These are phyloP conservation scores for Parietichytrium sp. DNA, from an alignment of 108 stramenopile genomes.

Conservation along the genomic window DNA sequence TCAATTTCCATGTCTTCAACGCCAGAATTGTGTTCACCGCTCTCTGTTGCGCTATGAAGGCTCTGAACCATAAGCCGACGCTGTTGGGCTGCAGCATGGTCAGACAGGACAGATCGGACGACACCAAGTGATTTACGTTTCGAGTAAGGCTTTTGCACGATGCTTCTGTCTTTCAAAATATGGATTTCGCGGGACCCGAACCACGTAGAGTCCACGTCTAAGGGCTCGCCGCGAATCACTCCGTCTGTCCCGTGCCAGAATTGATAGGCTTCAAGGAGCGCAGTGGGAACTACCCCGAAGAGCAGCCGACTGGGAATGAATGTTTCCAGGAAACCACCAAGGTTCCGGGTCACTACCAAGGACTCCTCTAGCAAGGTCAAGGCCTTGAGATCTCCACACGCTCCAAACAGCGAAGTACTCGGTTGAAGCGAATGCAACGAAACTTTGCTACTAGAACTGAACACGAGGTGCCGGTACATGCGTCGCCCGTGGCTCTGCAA, in stretches of 20 bases:
- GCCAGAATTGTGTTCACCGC: not conserved
- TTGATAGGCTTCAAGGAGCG: conserved; percentile 55
- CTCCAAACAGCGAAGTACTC: conserved; percentile 20
- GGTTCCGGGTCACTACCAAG: conserved; percentile 45
- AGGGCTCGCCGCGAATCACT: conserved; percentile 18
- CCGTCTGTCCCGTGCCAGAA: conserved; percentile 54
- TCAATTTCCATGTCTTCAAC: not conserved
- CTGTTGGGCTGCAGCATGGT: not conserved
- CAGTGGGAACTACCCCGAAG: conserved; percentile 51
- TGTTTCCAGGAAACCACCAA: conserved; percentile 45
- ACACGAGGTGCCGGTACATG: conserved; percentile 34
- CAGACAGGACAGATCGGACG: not conserved
- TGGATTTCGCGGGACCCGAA: conserved; percentile 9
- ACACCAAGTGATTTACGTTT: conserved; percentile 7
- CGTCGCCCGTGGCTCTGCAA: conserved; percentile 40
- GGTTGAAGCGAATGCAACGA: conserved; percentile 12
- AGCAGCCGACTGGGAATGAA: conserved; percentile 51
- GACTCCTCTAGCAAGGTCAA: conserved; percentile 36
- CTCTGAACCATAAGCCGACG: not conserved
- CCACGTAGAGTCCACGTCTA: conserved; percentile 34
- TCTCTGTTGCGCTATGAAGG: too few species aligned
- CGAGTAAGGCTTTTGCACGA: conserved; percentile 2
- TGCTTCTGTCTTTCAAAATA: not conserved
- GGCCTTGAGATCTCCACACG: conserved; percentile 19
- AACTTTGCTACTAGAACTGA: not conserved